Conservation (phyloP, 768 basidiomycete genomes). For the Mycena pura region DNA sequence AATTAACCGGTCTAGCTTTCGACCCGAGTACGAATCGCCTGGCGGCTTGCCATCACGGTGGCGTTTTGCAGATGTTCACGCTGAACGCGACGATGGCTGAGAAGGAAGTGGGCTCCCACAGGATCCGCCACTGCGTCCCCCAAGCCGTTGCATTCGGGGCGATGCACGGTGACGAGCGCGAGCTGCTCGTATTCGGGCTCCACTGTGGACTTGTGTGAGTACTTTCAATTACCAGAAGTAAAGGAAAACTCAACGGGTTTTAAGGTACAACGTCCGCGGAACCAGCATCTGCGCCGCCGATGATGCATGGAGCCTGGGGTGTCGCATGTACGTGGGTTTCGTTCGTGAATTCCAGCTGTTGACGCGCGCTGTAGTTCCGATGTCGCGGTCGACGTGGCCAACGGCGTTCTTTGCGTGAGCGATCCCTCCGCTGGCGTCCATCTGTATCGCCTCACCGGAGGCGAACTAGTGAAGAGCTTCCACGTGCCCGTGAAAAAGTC, state of each 20-base stretch:
- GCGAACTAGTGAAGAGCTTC: background rate
- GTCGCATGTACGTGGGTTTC: too few relatives aligned
- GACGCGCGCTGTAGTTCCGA: too few relatives aligned
- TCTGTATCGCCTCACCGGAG: background rate
- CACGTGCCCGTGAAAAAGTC: background rate
- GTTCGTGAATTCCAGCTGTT: too few relatives aligned
- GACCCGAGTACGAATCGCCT: slow-evolving; percentile 25
- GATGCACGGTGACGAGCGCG: background rate
- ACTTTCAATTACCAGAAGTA: too few relatives aligned
- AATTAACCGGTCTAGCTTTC: slow-evolving; percentile 26
- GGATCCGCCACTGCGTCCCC: slow-evolving; percentile 14
- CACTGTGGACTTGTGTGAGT: slow-evolving; percentile 26
- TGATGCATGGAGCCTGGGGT: too few relatives aligned
- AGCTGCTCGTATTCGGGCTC: slow-evolving; percentile 21
- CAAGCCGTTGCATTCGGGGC: slow-evolving; percentile 22
- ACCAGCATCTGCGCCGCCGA: too few relatives aligned
- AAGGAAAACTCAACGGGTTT: too few relatives aligned
- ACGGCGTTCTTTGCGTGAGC: slow-evolving; percentile 20
- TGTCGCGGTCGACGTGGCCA: slow-evolving; percentile 4
- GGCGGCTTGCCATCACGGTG: slow-evolving; percentile 15
- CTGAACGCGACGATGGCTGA: background rate
- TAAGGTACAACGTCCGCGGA: too few relatives aligned
- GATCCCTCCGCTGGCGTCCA: slow-evolving; percentile 3
- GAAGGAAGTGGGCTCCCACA: slow-evolving; percentile 10
- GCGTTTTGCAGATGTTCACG: slow-evolving; percentile 14